Base-by-base conservation (phyloP, 345 rosid genomes). In the Pelargonium nanum region DNA sequence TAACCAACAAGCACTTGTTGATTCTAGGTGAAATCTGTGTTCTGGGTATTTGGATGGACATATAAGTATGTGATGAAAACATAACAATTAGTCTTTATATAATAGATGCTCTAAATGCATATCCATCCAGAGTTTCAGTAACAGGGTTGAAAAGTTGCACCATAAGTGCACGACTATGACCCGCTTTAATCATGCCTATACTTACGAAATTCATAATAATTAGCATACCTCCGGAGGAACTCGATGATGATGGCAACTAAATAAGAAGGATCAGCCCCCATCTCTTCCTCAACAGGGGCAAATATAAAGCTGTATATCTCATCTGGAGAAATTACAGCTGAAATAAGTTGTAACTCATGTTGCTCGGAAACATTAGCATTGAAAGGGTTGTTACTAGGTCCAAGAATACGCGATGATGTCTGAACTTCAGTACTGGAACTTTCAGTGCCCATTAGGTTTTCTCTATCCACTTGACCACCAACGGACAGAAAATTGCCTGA, bases 271-370 rank as follows among this genome's bases (percentile, higher is more conserved):
- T 90, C 97, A 60, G 84, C 97, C 26, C 68, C 80, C 86, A 90
- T 80, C 80, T 77, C 86, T 69, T 88, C 97, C 74, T 88, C 97
- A 62, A 82, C 82, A 63, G 88, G 82, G 66, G 89, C 81, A 80
- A 94, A 94, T 62, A 94, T 86, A 68, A 75, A 81, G 72, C 72
- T 82, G 71, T 85, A 90, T 84, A 94, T 77, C 81, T 90, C 99
- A 78, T 88, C 89, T 20, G 97, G 93, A 69, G 99, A 88, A 73
- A 94, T 82, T 26, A 82, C 86, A 60, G 99, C 80, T 23, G 97
- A 85, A 26, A 79, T 63, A 63, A 88, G 81, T 60, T 86, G 95
- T 48, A 83, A 70, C 57, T 84, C 93, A 64, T 75, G 97, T 81
- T 57, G 74, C 73, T 81, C 91, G 32, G 78, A 66, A 57, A 64